Base-by-base conservation (phyloP, 73 alveolate species). In the Diophrys appendiculata region DNA sequence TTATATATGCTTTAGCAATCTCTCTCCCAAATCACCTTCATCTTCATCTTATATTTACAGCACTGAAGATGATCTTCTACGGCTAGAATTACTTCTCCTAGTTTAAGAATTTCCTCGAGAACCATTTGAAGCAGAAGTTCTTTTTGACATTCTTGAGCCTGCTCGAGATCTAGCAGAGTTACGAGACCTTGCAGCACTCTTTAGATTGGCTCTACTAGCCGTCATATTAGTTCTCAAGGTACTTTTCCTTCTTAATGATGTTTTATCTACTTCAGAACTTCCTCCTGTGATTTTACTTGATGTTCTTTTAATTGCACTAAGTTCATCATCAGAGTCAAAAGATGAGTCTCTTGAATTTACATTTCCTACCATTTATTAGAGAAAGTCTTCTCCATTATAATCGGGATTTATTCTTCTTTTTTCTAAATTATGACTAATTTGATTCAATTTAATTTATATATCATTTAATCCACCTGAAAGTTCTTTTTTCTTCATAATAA, bases 11-110 rank as follows among this genome's bases (percentile, higher is more conserved):
- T 67, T 3, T 26, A 23, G 11, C 2, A 67, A 5, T 23, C 54
- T 67, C 53, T 67, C 75, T 26, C 60, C 60, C 60, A 67, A 26
- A 24, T 67, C 26, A n/a, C 54, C 54, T 14, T 67, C 35, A 5
- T 67, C 35, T 67, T 67, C 75, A 67, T 22, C 71, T 11, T 43
- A 5, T 18, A 43, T 43, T 18, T 43, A 43, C n/a, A n/a, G n/a
- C n/a, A 43, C 18, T 43, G 18, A 43, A 43, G 60, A 43, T 43
- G 5, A 43, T 43, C 60, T 43, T 43, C 60, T 43, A 43, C 60
- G 60, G 5, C n/a, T 11, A 43, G 60, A 43, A 43, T 43, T 43
- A 43, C 13, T 11, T 14, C 71, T 5, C 14, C 71, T 23, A 3
- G 75, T 18, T 11, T 43, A 11, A 11, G 60, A 43, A 18, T 43